Evolutionary conservation across 2,329 filamentous ascomycete species (phyloP), one percentile per base, ranked within the genome.

Genomic region (Neonectria hederae): DNA sequence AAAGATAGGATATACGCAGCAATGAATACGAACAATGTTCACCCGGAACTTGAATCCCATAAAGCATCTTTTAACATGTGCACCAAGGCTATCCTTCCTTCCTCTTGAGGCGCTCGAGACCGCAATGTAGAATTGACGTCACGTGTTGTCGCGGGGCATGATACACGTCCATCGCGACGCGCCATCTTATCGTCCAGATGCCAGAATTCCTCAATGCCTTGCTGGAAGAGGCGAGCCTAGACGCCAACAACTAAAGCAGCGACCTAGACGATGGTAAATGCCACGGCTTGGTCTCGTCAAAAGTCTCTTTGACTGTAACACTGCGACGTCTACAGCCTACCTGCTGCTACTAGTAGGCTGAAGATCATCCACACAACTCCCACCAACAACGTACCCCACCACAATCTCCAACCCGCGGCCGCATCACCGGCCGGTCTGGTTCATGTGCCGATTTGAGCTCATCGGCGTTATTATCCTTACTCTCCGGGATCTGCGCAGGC

Each of bases 381-480:
- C 40, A n/a, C 28, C 21, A 28, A 42, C 4, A 58, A n/a, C 9
- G 57, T 53, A 58, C 63, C 57, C 57, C 65, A 54, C 67, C 56
- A 62, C 53, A 35, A 56, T 24, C 52, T 28, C 26, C 40, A 46
- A 51, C 51, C 46, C 28, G 45, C 42, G 24, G 21, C 51, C 54
- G 51, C 49, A 40, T 54, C 45, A 21, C 55, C 59, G 62, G 52
- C 30, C 59, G 43, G 38, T 26, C 48, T 49, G 56, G 62, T 68
- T 67, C 70, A 87, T 87, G 84, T 87, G 84, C 77, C 84, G 84
- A 19, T 84, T 83, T 73, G 84, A 87, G 76, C 80, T 84, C 21
- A 69, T 87, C 28, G 84, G 84, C 28, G 79, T 80, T 46, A 78
- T 86, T 42, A 81, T 87, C 61, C 79, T 87, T 67, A 76, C 82